phyloP scores from a whole-genome alignment of 768 basidiomycete species.

The Auricularia heimuer region DNA sequence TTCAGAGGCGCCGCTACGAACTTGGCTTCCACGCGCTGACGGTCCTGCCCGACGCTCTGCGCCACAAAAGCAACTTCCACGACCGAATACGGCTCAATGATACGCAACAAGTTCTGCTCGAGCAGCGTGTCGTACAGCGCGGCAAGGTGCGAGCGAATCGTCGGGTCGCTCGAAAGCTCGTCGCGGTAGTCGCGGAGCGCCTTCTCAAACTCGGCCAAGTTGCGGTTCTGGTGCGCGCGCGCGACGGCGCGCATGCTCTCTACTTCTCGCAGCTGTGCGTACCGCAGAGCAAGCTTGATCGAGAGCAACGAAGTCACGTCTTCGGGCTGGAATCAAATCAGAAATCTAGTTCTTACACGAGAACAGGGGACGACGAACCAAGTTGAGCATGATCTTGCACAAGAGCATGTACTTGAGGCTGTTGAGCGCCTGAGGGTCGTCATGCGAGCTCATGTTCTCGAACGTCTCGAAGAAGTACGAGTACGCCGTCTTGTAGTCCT shows the following conservation, averaged over 20 bases:
- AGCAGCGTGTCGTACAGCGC: slow-evolving; percentile 92
- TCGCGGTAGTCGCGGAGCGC: slow-evolving; percentile 79
- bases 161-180: slow-evolving; percentile 90
- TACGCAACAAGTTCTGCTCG: slow-evolving; percentile 89
- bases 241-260: slow-evolving; percentile 96
- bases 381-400: slow-evolving; percentile 96
- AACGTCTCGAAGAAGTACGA: slow-evolving; percentile 98
- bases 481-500: slow-evolving; percentile 94
- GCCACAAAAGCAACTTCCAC: slow-evolving; percentile 91
- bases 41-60: slow-evolving; percentile 71
- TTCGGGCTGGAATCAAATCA: slow-evolving; percentile 55
- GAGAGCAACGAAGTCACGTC: slow-evolving; percentile 82
- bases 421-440: slow-evolving; percentile 61
- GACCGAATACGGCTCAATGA: slow-evolving; percentile 91
- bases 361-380: slow-evolving; percentile 41
- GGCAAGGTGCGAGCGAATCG: slow-evolving; percentile 89
- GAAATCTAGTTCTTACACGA: background rate
- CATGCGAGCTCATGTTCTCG: slow-evolving; percentile 75
- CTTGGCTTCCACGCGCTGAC: slow-evolving; percentile 88
- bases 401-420: slow-evolving; percentile 97
- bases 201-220: slow-evolving; percentile 81
- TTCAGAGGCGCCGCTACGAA: slow-evolving; percentile 26
- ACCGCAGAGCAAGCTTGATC: slow-evolving; percentile 81
- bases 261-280: slow-evolving; percentile 78
- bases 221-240: slow-evolving; percentile 84